A percentile compares a stretch with the other conserved stretches of the same genome.
These are phyloP conservation scores for Naematelia encephala DNA, from an alignment of 768 basidiomycete species.

Conservation along the genomic window DNA sequence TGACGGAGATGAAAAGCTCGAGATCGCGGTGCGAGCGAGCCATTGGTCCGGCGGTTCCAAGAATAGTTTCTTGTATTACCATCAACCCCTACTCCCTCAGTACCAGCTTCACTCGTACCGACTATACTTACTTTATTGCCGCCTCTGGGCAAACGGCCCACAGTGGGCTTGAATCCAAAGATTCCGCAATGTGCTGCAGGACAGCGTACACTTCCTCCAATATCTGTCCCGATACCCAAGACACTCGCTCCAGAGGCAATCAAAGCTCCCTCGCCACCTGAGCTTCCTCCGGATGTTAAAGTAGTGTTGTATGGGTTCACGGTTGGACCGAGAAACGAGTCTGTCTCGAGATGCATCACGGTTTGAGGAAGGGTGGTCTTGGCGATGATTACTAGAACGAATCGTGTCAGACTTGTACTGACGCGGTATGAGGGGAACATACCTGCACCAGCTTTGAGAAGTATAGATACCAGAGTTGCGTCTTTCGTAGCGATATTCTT, in stretches of 20 bases:
- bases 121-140: slow-evolving; percentile 14
- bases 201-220: slow-evolving; percentile 28
- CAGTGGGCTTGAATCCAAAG: slow-evolving; percentile 33
- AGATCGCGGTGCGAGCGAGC: slow-evolving; percentile 21
- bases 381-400: slow-evolving; percentile 25
- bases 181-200: slow-evolving; percentile 21
- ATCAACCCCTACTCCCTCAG: slow-evolving; percentile 2
- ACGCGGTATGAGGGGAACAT: background rate
- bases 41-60: slow-evolving; percentile 26
- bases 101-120: background rate
- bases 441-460: slow-evolving; percentile 31
- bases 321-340: slow-evolving; percentile 27
- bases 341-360: slow-evolving; percentile 41
- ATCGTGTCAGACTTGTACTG: background rate
- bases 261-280: slow-evolving; percentile 41
- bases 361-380: slow-evolving; percentile 37
- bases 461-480: slow-evolving; percentile 14
- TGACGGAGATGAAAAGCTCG: slow-evolving; percentile 15
- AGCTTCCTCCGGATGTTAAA: slow-evolving; percentile 33
- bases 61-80: slow-evolving; percentile 18
- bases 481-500: slow-evolving; percentile 16
- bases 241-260: slow-evolving; percentile 19
- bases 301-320: slow-evolving; percentile 34
- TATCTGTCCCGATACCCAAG: slow-evolving; percentile 27
- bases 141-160: slow-evolving; percentile 16